These are phyloP conservation scores for Incumbomyces lentus DNA, from an alignment of 2,329 filamentous ascomycete genomes.

Conservation along the genomic window DNA sequence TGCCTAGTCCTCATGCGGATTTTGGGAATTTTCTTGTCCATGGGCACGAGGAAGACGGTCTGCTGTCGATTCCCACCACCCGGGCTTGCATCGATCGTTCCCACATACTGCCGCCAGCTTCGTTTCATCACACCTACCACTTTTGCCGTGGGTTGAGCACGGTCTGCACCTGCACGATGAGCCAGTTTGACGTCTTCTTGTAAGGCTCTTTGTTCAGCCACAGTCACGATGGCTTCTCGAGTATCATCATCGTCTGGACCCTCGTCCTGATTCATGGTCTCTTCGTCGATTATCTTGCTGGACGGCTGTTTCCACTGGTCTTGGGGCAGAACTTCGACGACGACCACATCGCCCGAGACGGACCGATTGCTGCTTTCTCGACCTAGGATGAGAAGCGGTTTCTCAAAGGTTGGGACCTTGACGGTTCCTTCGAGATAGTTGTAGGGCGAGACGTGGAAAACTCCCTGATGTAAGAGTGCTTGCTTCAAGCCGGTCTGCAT, in stretches of 20 bases:
- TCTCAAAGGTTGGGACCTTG: constrained; percentile 80
- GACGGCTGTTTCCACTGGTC: constrained; percentile 97
- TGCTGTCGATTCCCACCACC: constrained; percentile 77
- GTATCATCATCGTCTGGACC: constrained; percentile 69
- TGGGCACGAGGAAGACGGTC: constrained; percentile 87
- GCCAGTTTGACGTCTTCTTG: constrained; percentile 85
- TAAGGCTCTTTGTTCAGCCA: constrained; percentile 73
- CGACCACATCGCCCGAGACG: constrained; percentile 83
- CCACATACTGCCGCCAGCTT: constrained; percentile 97
- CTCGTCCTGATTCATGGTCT: constrained; percentile 81
- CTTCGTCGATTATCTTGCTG: constrained; percentile 91
- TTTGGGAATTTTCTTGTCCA: constrained; percentile 97
- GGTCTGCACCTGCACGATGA: constrained; percentile 65
- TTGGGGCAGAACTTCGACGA: constrained; percentile 83
- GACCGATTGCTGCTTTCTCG: constrained; percentile 93
- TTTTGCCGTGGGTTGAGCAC: constrained; percentile 78
- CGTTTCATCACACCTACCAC: constrained; percentile 88
- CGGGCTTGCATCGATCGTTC: constrained; percentile 82
- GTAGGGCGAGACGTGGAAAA: constrained; percentile 93
- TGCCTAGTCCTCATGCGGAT: constrained; percentile 87
- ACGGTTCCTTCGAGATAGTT: constrained; percentile 95
- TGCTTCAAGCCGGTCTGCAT: constrained; percentile 90
- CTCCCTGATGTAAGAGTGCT: constrained; percentile 82
- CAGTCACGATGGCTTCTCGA: constrained; percentile 67
- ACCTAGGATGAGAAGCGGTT: constrained; percentile 75